A percentile compares a stretch with the other conserved stretches of the same genome.
Evolutionary conservation across 768 basidiomycete genomes (phyloP).

Genomic region (Boletus barrowsii): DNA sequence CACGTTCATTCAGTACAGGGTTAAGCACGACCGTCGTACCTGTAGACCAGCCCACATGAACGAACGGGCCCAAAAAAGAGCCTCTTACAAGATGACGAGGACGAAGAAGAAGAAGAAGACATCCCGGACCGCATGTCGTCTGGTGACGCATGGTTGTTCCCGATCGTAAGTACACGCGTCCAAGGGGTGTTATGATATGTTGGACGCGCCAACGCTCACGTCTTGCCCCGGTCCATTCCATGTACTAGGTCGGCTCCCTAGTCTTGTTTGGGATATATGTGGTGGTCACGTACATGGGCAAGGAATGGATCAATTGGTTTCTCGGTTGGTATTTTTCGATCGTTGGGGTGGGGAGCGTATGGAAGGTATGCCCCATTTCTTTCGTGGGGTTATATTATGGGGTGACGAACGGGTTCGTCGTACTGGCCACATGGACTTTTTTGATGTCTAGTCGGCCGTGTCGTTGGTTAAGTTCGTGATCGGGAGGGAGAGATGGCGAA

Average conservation of each 20-base stretch:
- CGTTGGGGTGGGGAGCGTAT: constrained; percentile 62
- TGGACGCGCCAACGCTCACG: background rate
- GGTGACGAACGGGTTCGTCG: background rate
- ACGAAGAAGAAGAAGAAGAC: constrained; percentile 59
- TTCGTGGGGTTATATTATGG: background rate
- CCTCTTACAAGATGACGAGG: constrained; percentile 40
- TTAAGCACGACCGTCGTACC: background rate
- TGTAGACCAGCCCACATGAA: constrained; percentile 7
- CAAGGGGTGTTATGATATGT: background rate
- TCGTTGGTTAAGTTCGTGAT: constrained; percentile 47
- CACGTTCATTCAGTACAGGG: background rate
- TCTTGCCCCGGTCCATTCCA: background rate
- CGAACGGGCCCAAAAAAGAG: background rate
- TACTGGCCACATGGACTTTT: background rate
- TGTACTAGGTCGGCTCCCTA: constrained; percentile 60
- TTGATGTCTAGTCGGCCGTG: constrained; percentile 42
- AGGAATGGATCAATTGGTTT: constrained; percentile 79
- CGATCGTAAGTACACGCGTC: constrained; percentile 50
- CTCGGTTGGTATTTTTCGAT: constrained; percentile 74
- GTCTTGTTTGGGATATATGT: constrained; percentile 67
- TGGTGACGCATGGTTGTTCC: constrained; percentile 72
- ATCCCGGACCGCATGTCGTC: constrained; percentile 59
- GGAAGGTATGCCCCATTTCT: constrained; percentile 43
- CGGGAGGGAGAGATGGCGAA: constrained; percentile 55
- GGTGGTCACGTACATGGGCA: constrained; percentile 71